Base-by-base conservation (phyloP, 305 asterid genomes). In the Fraxinus platypoda region DNA sequence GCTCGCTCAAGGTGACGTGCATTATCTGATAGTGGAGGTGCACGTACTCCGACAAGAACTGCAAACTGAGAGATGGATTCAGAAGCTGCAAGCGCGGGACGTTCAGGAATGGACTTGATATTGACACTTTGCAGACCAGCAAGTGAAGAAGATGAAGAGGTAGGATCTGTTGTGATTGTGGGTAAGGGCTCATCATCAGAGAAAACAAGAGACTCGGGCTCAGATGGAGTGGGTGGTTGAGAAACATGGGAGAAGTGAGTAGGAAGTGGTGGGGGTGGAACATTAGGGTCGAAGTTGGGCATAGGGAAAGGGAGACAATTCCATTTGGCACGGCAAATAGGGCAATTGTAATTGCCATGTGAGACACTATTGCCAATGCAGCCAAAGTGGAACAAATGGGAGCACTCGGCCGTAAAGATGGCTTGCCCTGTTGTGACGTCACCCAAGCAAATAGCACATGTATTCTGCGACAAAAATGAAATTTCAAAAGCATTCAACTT, bases 281-380 rank as follows among this genome's bases (percentile, higher is more conserved):
- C 12, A 13, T 11, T 37, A 6, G 64, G 13, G 30, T 37, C 8
- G 3, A 17, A 0, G 19, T 62, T 26, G n/a, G 77, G 33, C 37
- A 17, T 15, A 4, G 34, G n/a, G 19, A 77, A 71, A 3, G 82
- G 85, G 49, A 82, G 74, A 52, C 30, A 23, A 25, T 62, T 83
- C 85, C 85, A 83, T 78, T 57, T 78, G 54, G 79, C 76, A 30
- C 82, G 82, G 46, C 85, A 83, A 74, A 78, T 13, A 1, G 85
- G 85, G 80, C 85, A 83, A 54, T 2, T 33, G 41, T 28, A 25
- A 73, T 78, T 83, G 25, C 85, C 85, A 8, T 57, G 76, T 2
- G 76, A 38, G 26, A 83, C 71, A 35, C 30, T 73, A 49, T 77
- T 73, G 57, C 54, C 46, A 15, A 83, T 78, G 76, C 85, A 78